Percentiles rank a stretch among this genome's conserved stretches.
Conservation (phyloP, 257 asterid genomes). For the Paulownia fortunei region DNA sequence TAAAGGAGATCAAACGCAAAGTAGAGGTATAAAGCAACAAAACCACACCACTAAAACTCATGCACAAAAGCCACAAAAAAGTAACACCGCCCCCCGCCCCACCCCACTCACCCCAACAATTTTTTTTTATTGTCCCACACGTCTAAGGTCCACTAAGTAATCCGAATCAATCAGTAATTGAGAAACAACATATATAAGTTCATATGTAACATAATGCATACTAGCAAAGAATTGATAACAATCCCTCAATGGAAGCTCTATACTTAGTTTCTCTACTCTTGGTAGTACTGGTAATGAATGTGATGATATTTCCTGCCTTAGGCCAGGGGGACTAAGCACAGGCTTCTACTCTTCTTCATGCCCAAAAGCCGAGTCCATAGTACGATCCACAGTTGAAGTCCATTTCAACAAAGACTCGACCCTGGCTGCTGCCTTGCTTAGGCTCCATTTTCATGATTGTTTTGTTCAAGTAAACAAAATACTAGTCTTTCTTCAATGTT, state of each 20-base stretch:
- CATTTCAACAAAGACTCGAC: constrained; percentile 51
- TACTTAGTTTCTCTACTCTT: constrained; percentile 28
- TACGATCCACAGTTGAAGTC: constrained; percentile 63
- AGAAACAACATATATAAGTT: neutral
- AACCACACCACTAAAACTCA: constrained; percentile 23
- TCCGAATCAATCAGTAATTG: neutral
- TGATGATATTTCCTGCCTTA: constrained; percentile 17
- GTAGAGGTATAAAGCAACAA: neutral
- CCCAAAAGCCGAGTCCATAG: constrained; percentile 63
- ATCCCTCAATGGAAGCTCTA: constrained; percentile 34
- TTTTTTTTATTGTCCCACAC: constrained; percentile 10
- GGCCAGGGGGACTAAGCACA: constrained; percentile 47
- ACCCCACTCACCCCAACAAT: no score
- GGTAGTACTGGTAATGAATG: neutral
- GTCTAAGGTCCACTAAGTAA: constrained; percentile 26
- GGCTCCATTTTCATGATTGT: constrained; percentile 82
- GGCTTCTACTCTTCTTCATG: constrained; percentile 71
- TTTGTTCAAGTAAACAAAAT: constrained; percentile 56
- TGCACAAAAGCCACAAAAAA: constrained; percentile 12
- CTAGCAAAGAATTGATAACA: neutral
- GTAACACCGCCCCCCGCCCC: no score
- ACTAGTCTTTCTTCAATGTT: neutral
- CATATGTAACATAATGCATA: neutral
- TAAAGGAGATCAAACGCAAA: neutral
- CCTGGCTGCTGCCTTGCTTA: constrained; percentile 64